Percentiles rank a stretch among this genome's conserved stretches.
These are phyloP conservation scores for Dissophora ornata DNA, from an alignment of 192 early-diverging fungal genomes.

Conservation along the genomic window DNA sequence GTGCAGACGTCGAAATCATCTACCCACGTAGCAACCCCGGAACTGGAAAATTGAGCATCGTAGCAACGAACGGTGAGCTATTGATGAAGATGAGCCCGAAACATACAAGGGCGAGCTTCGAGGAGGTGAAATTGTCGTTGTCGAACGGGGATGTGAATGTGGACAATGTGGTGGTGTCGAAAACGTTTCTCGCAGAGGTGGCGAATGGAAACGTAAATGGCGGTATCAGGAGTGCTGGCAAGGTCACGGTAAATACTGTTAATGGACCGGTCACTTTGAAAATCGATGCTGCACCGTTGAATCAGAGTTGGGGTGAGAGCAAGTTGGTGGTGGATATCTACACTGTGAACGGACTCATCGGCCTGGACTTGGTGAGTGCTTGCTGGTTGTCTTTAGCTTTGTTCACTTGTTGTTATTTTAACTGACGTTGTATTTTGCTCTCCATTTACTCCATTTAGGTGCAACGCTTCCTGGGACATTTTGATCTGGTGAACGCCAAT, in stretches of 20 bases:
- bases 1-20: slow-evolving; percentile 15
- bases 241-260: not conserved
- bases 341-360: slow-evolving; percentile 21
- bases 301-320: not conserved
- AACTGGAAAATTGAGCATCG: not conserved
- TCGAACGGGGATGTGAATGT: slow-evolving; percentile 8
- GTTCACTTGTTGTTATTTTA: not conserved
- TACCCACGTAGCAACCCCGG: slow-evolving; percentile 5
- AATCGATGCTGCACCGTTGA: not conserved
- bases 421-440: not conserved
- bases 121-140: not conserved
- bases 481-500: not conserved
- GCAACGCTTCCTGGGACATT: slow-evolving; percentile 15
- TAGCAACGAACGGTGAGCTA: not conserved
- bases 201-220: slow-evolving; percentile 19
- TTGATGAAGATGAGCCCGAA: not conserved
- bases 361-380: slow-evolving; percentile 11
- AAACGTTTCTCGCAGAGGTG: not conserved
- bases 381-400: not conserved
- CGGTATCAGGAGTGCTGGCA: slow-evolving; percentile 12
- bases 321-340: slow-evolving; percentile 2
- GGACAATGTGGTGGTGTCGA: not conserved
- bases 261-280: slow-evolving; percentile 15
- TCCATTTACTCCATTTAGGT: not conserved
- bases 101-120: not conserved